Evolutionary conservation across 1,284 basidiomycete genomes (phyloP).

Genomic region (Cutaneotrichosporon arboriforme): DNA sequence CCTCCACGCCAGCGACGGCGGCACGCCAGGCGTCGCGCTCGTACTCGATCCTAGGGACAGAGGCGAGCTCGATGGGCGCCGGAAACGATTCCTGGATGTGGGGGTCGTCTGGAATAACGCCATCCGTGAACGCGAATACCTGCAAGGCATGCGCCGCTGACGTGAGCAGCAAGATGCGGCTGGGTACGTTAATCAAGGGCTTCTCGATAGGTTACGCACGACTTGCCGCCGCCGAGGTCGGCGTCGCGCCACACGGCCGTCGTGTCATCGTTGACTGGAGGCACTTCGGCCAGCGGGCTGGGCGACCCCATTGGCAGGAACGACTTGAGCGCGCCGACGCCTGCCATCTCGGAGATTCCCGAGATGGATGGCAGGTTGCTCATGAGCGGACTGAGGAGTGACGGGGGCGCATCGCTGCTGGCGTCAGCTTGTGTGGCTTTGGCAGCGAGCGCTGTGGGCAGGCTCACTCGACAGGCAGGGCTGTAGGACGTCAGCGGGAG

Average conservation of each 20-base stretch:
- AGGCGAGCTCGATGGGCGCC: slow-evolving; percentile 34
- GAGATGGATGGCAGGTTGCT: slow-evolving; percentile 28
- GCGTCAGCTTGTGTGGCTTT: neutral
- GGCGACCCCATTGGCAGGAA: slow-evolving; percentile 10
- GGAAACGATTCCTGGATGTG: slow-evolving; percentile 30
- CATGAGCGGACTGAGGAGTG: slow-evolving; percentile 27
- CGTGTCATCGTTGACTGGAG: slow-evolving; percentile 2
- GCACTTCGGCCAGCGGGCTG: neutral
- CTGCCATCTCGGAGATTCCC: slow-evolving; percentile 9
- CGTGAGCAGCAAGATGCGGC: slow-evolving; percentile 28
- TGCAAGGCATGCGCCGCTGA: slow-evolving; percentile 27
- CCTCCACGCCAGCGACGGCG: neutral
- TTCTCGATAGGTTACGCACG: neutral
- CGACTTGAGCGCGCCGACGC: slow-evolving; percentile 23
- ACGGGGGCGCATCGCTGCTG: slow-evolving; percentile 20
- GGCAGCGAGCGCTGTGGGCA: neutral
- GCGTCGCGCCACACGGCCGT: slow-evolving; percentile 28
- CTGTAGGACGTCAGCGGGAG: slow-evolving; percentile 2
- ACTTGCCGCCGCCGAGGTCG: slow-evolving; percentile 29
- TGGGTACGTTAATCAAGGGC: slow-evolving; percentile 5
- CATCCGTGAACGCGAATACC: slow-evolving; percentile 24
- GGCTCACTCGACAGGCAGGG: slow-evolving; percentile 10
- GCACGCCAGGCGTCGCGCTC: slow-evolving; percentile 8
- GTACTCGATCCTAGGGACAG: slow-evolving; percentile 25
- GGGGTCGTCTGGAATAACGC: slow-evolving; percentile 29